Evolutionary conservation across 83 land plant species (phyloP).

Genomic region (Picea abies): DNA sequence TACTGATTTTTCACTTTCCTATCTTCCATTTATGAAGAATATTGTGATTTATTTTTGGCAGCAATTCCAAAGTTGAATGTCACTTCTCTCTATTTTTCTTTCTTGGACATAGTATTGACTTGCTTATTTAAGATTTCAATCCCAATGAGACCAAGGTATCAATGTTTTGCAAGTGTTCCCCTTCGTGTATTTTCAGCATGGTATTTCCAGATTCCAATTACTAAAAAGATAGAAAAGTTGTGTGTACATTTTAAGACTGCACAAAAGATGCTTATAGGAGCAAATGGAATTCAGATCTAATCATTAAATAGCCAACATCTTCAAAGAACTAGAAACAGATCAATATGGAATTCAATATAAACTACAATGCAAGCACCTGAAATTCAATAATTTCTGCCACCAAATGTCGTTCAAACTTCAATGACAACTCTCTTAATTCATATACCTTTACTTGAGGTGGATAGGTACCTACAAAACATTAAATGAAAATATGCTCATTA

Average conservation of each 20-base stretch:
- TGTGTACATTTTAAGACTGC: too few species aligned
- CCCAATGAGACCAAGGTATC: neutral
- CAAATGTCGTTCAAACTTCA: conserved; percentile 96
- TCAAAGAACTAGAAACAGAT: conserved; percentile 6
- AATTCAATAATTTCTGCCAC: conserved; percentile 88
- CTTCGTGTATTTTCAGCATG: neutral
- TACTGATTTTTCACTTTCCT: too few species aligned
- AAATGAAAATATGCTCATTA: neutral
- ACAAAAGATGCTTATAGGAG: neutral
- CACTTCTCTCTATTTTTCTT: neutral
- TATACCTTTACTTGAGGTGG: conserved; percentile 97
- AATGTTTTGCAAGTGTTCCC: neutral
- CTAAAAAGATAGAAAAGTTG: too few species aligned
- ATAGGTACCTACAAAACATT: conserved; percentile 71
- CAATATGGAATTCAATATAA: neutral
- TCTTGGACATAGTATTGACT: neutral
- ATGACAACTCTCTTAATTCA: conserved; percentile 76
- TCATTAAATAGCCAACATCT: neutral
- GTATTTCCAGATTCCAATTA: neutral
- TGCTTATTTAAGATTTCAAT: neutral
- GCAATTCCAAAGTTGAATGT: neutral
- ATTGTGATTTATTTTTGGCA: neutral
- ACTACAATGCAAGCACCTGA: conserved; percentile 50
- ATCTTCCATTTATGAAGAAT: too few species aligned
- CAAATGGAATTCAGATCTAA: neutral